Evolutionary conservation across 345 rosid genomes (phyloP).

Genomic region (Pistacia atlantica): DNA sequence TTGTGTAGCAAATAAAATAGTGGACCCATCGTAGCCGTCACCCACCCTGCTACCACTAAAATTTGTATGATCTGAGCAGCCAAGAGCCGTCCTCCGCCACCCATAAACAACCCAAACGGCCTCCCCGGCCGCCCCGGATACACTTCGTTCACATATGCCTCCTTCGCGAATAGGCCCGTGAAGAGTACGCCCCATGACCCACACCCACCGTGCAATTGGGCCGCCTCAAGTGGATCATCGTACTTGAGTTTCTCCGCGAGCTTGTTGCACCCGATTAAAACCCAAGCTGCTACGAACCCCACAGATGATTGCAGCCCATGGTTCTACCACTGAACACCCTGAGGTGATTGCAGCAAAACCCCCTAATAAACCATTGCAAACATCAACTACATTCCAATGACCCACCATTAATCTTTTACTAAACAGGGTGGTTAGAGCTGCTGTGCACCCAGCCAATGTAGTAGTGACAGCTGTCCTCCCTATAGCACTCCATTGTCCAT

Average conservation of each 20-base stretch:
- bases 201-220: conserved; percentile 81
- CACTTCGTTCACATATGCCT: conserved; percentile 54
- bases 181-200: conserved; percentile 80
- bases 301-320: conserved; percentile 82
- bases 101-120: conserved; percentile 67
- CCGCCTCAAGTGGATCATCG: conserved; percentile 78
- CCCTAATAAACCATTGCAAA: conserved; percentile 77
- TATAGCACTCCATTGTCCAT: conserved; percentile 83
- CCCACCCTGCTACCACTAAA: conserved; percentile 64
- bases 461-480: conserved; percentile 87
- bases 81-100: conserved; percentile 72
- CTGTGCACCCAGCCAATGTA: conserved; percentile 75
- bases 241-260: conserved; percentile 51
- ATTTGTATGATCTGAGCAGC: conserved; percentile 71
- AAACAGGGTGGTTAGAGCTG: conserved; percentile 76
- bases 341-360: conserved; percentile 88
- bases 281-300: conserved; percentile 70
- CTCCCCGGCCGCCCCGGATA: conserved; percentile 38
- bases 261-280: conserved; percentile 59
- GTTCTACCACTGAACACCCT: conserved; percentile 81
- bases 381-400: conserved; percentile 79
- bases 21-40: conserved; percentile 74
- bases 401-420: conserved; percentile 65
- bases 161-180: conserved; percentile 63
- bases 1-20: conserved; percentile 53